Evolutionary conservation across 1,284 basidiomycete genomes (phyloP).

Genomic region (Leccinum pachyderme): DNA sequence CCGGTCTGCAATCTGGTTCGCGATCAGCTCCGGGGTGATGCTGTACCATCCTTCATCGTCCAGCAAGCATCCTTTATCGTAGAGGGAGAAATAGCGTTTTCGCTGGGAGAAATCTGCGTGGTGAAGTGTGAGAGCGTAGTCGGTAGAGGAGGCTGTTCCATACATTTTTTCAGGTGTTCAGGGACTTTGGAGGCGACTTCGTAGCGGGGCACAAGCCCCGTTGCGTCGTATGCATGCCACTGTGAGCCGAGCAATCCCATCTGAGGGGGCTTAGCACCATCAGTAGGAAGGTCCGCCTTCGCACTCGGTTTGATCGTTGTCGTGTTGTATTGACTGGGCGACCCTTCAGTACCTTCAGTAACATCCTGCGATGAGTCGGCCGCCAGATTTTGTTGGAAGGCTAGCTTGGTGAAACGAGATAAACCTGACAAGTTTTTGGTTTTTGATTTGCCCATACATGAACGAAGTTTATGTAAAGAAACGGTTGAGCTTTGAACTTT

Average conservation of each 20-base stretch:
- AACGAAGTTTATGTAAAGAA: constrained; percentile 9
- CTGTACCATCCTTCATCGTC: constrained; percentile 96
- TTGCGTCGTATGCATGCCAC: constrained; percentile 53
- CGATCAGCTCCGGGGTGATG: constrained; percentile 92
- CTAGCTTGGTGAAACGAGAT: constrained; percentile 47
- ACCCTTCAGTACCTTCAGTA: neutral
- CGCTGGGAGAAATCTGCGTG: constrained; percentile 81
- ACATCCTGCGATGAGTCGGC: constrained; percentile 8
- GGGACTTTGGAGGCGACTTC: constrained; percentile 66
- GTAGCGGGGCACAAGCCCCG: constrained; percentile 70
- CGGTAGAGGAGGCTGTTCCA: constrained; percentile 28
- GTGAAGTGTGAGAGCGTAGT: neutral
- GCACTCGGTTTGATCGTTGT: neutral
- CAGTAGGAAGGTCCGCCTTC: neutral
- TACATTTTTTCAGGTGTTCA: constrained; percentile 78
- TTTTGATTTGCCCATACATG: constrained; percentile 33
- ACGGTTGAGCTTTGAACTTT: neutral
- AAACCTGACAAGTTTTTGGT: constrained; percentile 50
- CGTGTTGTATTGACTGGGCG: neutral
- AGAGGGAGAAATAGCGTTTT: constrained; percentile 76
- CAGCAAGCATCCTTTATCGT: constrained; percentile 74
- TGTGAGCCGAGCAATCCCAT: neutral
- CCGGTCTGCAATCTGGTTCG: constrained; percentile 87
- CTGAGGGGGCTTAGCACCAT: neutral
- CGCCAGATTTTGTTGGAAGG: constrained; percentile 32